Percentiles rank a stretch among this genome's conserved stretches.
phyloP scores from a whole-genome alignment of 2,329 filamentous ascomycete genomes.

The Xylaria sp. region DNA sequence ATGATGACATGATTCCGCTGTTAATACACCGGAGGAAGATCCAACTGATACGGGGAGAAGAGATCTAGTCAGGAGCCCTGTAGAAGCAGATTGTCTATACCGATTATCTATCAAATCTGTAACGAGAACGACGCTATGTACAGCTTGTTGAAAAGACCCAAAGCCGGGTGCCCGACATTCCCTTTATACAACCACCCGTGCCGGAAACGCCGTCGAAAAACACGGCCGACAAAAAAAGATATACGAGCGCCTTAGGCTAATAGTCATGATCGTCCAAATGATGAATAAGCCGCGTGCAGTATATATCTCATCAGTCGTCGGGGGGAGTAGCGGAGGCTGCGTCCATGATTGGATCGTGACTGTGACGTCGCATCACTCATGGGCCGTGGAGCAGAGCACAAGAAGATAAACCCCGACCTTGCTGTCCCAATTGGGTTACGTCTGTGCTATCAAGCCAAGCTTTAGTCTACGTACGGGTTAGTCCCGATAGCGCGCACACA shows the following conservation, averaged over 20 bases:
- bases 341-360: neutral
- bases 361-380: neutral
- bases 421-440: neutral
- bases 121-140: too few relatives aligned
- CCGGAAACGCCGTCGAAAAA: neutral
- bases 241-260: neutral
- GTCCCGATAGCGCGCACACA: too few relatives aligned
- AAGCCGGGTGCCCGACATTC: too few relatives aligned
- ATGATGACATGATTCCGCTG: slow-evolving; percentile 31
- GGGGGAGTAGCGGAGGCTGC: neutral
- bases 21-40: neutral
- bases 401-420: neutral
- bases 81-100: too few relatives aligned
- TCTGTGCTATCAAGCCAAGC: neutral
- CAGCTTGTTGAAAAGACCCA: too few relatives aligned
- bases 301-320: neutral
- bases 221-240: neutral
- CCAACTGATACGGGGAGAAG: neutral
- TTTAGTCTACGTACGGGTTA: neutral
- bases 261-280: neutral
- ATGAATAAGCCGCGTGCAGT: slow-evolving; percentile 5
- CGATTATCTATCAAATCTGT: too few relatives aligned
- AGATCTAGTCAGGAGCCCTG: neutral
- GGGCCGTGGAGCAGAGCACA: neutral
- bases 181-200: neutral